Evolutionary conservation across 208 protist genomes (phyloP).

Genomic region (Angomonas desouzai): DNA sequence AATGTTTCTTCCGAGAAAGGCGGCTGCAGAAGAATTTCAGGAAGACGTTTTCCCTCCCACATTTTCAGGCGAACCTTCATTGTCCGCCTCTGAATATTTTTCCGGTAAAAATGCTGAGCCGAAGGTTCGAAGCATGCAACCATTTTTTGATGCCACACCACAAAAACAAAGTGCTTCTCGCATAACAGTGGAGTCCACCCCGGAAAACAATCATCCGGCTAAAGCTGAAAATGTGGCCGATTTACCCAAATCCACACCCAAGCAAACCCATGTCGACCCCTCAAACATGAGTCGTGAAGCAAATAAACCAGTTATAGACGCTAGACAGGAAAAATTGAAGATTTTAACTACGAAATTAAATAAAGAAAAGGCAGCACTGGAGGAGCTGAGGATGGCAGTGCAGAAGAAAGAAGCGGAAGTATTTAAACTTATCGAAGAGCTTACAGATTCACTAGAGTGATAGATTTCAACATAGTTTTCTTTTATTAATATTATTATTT

Average conservation of each 20-base stretch:
- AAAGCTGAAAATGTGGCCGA: not conserved
- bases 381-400: constrained; percentile 24
- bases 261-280: constrained; percentile 4
- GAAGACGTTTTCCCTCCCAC: constrained; percentile 76
- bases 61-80: constrained; percentile 44
- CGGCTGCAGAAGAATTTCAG: constrained; percentile 60
- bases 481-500: constrained; percentile 1
- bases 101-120: constrained; percentile 32
- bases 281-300: constrained; percentile 2
- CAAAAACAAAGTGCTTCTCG: not conserved
- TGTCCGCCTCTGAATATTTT: constrained; percentile 61
- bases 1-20: constrained; percentile 93
- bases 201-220: not conserved
- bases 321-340: not conserved
- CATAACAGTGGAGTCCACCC: not conserved
- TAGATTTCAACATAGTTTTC: constrained; percentile 2
- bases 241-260: not conserved
- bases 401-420: constrained; percentile 40
- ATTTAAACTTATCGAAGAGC: constrained; percentile 33
- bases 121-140: constrained; percentile 31
- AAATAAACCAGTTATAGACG: not conserved
- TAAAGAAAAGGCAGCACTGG: constrained; percentile 21
- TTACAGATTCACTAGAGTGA: constrained; percentile 16
- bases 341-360: constrained; percentile 17
- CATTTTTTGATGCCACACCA: constrained; percentile 42